These are phyloP conservation scores for Haematococcus sp. DNA, from an alignment of 139 green algal genomes.

Conservation along the genomic window DNA sequence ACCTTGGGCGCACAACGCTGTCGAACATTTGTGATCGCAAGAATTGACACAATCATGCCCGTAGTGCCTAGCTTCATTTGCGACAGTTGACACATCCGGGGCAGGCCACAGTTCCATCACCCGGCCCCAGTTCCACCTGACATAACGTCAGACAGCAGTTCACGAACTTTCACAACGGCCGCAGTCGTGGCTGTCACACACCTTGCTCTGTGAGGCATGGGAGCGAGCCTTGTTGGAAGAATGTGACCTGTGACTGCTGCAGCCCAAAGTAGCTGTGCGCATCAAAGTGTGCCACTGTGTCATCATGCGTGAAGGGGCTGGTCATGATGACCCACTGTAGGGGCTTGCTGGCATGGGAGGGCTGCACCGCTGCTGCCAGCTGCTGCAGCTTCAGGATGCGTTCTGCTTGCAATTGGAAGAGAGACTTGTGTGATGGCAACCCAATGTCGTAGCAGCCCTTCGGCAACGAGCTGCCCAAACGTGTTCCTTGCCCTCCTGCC, in stretches of 20 bases:
- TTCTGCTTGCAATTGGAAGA: conserved; percentile 93
- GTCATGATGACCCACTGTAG: conserved; percentile 88
- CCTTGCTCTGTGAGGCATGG: conserved; percentile 80
- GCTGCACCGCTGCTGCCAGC: conserved; percentile 42
- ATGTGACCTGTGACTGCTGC: conserved; percentile 56
- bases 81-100: no score
- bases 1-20: no score
- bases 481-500: conserved; percentile 91
- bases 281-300: conserved; percentile 74
- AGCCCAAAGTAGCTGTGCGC: conserved; percentile 78
- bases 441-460: conserved; percentile 96
- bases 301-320: conserved; percentile 77
- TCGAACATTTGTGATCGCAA: no score
- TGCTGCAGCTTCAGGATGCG: conserved; percentile 74
- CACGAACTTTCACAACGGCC: no score
- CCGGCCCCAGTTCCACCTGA: no score
- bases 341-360: conserved; percentile 1
- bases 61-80: no score
- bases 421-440: conserved; percentile 82
- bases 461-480: conserved; percentile 78
- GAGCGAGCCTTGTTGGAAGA: conserved; percentile 91
- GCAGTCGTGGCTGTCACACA: no score
- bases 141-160: no score
- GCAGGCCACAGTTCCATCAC: no score
- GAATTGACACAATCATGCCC: no score